These are phyloP conservation scores for Apiospora pterosperma DNA, from an alignment of 2,329 filamentous ascomycete genomes.

Conservation along the genomic window DNA sequence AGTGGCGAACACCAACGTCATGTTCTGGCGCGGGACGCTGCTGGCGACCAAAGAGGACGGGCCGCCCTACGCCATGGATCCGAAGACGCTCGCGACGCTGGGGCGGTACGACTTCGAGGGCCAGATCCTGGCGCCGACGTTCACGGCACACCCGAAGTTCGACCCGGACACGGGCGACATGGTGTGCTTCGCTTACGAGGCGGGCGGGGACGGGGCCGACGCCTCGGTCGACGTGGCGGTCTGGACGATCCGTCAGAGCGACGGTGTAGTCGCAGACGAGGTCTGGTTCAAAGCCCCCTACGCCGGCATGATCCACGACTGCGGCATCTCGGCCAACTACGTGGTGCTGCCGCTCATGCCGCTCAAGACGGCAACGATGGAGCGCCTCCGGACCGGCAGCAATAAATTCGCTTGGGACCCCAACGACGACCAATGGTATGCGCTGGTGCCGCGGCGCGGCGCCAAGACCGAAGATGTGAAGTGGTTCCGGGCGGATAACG, in stretches of 20 bases:
- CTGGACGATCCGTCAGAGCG: conserved; percentile 41
- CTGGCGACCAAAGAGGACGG: conserved; percentile 54
- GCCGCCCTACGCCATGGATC: conserved; percentile 49
- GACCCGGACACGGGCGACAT: conserved; percentile 47
- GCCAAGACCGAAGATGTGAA: conserved; percentile 49
- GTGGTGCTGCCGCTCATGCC: conserved; percentile 45
- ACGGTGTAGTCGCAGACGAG: conserved; percentile 43
- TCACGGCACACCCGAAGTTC: conserved; percentile 51
- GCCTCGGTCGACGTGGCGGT: conserved; percentile 40
- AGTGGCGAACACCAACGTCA: conserved; percentile 57
- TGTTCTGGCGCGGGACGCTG: conserved; percentile 53
- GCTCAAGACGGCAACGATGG: conserved; percentile 39
- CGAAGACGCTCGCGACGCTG: conserved; percentile 44
- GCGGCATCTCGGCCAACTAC: conserved; percentile 44
- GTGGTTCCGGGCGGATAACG: conserved; percentile 49
- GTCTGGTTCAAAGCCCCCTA: conserved; percentile 47
- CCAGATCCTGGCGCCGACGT: conserved; percentile 42
- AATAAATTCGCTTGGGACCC: conserved; percentile 52
- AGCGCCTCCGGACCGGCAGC: conserved; percentile 40
- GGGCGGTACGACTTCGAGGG: conserved; percentile 50
- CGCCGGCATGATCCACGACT: conserved; percentile 51
- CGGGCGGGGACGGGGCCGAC: conserved; percentile 39
- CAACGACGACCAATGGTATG: conserved; percentile 53
- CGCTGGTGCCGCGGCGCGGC: conserved; percentile 46
- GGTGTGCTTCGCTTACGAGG: conserved; percentile 49